Evolutionary conservation across 129 eudicot species (phyloP).

Genomic region (Flaveria ramosissima): DNA sequence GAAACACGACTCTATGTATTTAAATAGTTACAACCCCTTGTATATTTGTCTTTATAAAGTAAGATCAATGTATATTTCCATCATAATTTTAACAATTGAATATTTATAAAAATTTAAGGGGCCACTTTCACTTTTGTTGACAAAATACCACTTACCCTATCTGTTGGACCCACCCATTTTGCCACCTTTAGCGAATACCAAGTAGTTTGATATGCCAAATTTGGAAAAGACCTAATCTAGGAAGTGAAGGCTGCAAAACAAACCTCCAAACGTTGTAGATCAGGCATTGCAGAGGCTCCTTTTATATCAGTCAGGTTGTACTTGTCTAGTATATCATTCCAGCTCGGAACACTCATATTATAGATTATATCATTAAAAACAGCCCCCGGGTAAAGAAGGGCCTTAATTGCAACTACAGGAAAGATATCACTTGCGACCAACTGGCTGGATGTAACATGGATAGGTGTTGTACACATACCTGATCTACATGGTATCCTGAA

Average conservation of each 20-base stretch:
- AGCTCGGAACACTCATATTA: conserved; percentile 69
- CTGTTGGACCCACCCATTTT: background rate
- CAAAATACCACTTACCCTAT: background rate
- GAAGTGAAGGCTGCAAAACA: conserved; percentile 22
- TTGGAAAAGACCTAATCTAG: conserved; percentile 1
- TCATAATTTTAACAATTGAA: background rate
- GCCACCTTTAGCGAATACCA: conserved; percentile 1
- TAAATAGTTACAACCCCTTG: background rate
- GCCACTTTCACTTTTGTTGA: background rate
- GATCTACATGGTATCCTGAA: conserved; percentile 90
- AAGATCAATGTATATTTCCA: background rate
- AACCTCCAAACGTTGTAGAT: conserved; percentile 95
- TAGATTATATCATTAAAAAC: conserved; percentile 56
- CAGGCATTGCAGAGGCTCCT: conserved; percentile 65
- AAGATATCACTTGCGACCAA: conserved; percentile 80
- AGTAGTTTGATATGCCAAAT: conserved; percentile 16
- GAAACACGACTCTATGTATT: background rate
- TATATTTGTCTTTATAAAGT: background rate
- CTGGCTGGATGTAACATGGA: conserved; percentile 91
- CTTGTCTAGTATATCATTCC: conserved; percentile 59
- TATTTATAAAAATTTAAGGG: background rate
- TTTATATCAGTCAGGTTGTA: conserved; percentile 81
- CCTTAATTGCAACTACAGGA: conserved; percentile 81
- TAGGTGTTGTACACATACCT: conserved; percentile 81
- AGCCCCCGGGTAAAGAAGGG: conserved; percentile 90